Conservation (phyloP, 192 early-diverging fungal genomes). For the Entophlyctis luteolus region DNA sequence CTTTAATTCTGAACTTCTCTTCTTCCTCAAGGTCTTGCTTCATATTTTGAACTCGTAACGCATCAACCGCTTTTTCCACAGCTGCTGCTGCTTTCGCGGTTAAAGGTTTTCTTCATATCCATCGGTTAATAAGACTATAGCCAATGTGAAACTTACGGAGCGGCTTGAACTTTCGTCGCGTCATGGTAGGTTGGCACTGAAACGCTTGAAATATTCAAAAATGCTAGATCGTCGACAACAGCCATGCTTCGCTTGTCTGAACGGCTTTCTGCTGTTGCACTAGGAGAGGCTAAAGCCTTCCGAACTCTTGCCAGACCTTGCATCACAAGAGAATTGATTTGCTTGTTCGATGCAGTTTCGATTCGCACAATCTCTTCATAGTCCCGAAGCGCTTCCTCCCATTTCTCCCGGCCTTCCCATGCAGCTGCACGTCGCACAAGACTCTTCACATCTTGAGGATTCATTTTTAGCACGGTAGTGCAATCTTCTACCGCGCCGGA, state of each 20-base stretch:
- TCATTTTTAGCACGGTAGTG: constrained; percentile 39
- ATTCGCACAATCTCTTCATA: constrained; percentile 37
- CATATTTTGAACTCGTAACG: constrained; percentile 69
- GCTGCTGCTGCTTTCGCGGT: constrained; percentile 24
- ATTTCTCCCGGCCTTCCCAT: constrained; percentile 79
- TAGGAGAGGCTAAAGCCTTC: constrained; percentile 39
- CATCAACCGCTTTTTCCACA: constrained; percentile 60
- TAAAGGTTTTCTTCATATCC: constrained; percentile 16
- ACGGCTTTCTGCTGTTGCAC: no score
- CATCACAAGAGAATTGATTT: constrained; percentile 33
- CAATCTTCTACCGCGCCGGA: constrained; percentile 68
- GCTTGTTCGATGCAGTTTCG: constrained; percentile 10
- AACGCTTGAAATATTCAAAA: no score
- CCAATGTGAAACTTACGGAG: neutral
- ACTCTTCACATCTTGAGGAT: constrained; percentile 69
- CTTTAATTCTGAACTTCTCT: constrained; percentile 67
- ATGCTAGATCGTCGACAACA: no score
- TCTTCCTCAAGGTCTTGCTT: constrained; percentile 72
- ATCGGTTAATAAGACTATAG: neutral
- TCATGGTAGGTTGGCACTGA: no score
- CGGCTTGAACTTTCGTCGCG: no score
- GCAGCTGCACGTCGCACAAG: constrained; percentile 74
- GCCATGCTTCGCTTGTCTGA: no score
- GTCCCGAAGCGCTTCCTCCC: constrained; percentile 58
- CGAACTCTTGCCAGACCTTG: constrained; percentile 57